Evolutionary conservation across 768 basidiomycete genomes (phyloP).

Genomic region (Russula sp.): DNA sequence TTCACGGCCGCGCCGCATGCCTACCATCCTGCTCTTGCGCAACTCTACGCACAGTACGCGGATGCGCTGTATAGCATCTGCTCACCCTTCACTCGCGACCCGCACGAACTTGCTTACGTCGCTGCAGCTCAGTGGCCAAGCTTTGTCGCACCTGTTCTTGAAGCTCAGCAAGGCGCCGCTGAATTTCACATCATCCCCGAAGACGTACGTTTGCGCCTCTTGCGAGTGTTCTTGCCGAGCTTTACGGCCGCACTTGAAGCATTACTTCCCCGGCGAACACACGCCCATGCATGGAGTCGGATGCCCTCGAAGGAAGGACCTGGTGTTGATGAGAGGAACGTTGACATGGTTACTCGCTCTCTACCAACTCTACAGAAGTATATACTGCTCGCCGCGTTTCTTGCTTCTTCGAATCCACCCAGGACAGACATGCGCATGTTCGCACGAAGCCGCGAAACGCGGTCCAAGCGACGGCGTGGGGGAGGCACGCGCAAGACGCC

Average conservation of each 20-base stretch:
- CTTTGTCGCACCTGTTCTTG: conserved; percentile 62
- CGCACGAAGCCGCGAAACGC: conserved; percentile 61
- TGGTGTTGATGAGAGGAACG: not conserved
- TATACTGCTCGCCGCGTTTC: conserved; percentile 65
- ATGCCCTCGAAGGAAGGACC: conserved; percentile 34
- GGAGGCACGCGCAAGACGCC: conserved; percentile 28
- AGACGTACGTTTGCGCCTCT: conserved; percentile 59
- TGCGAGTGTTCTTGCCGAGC: conserved; percentile 53
- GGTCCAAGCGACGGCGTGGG: conserved; percentile 41
- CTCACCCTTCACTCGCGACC: conserved; percentile 56
- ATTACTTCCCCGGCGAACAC: conserved; percentile 61
- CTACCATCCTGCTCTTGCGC: conserved; percentile 49
- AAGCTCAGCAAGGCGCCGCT: conserved; percentile 29
- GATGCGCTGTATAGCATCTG: conserved; percentile 53
- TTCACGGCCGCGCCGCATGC: conserved; percentile 23
- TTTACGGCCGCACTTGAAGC: conserved; percentile 55
- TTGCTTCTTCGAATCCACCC: conserved; percentile 80
- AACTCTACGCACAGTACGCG: conserved; percentile 59
- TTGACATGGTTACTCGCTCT: conserved; percentile 26
- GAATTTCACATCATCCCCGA: conserved; percentile 11
- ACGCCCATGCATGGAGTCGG: conserved; percentile 55
- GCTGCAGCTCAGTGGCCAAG: conserved; percentile 77
- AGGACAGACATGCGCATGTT: conserved; percentile 81
- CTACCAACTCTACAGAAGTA: conserved; percentile 68
- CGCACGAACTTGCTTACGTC: conserved; percentile 65